phyloP scores from a whole-genome alignment of 1,284 basidiomycete genomes.

The Ustilago loliicola region DNA sequence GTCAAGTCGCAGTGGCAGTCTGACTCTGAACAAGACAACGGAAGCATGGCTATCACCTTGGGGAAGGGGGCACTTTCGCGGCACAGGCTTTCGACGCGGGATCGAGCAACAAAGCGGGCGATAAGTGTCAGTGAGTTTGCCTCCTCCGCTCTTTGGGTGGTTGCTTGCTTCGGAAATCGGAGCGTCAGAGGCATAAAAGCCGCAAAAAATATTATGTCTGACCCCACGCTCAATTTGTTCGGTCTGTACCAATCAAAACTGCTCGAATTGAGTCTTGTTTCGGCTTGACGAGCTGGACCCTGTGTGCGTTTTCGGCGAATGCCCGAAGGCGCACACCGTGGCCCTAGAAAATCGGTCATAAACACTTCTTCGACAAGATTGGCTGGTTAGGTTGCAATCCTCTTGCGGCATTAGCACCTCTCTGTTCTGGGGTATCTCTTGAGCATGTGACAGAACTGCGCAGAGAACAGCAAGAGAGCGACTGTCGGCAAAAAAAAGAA shows the following conservation, averaged over 20 bases:
- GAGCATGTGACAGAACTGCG: no score
- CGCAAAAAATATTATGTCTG: conserved; percentile 2
- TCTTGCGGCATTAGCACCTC: neutral
- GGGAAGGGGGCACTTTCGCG: neutral
- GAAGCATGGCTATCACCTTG: no score
- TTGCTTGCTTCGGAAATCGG: neutral
- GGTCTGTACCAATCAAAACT: conserved; percentile 13
- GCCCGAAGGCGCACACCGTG: neutral
- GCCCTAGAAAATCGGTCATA: neutral
- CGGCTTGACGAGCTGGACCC: conserved; percentile 37
- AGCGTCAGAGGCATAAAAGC: conserved; percentile 19
- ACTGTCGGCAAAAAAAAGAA: neutral
- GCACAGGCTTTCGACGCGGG: neutral
- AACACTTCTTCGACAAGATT: neutral
- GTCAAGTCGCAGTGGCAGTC: neutral
- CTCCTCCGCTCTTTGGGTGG: neutral
- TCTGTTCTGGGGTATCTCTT: no score
- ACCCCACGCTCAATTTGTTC: conserved; percentile 13
- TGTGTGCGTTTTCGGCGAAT: neutral
- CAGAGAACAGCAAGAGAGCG: no score
- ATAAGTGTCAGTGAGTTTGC: neutral
- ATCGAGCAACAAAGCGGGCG: neutral
- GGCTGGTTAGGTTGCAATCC: neutral
- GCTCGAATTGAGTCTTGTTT: conserved; percentile 6
- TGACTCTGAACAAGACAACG: neutral